Conservation (phyloP, 495 filamentous ascomycete genomes). For the Aspergillus incahuasiensis region DNA sequence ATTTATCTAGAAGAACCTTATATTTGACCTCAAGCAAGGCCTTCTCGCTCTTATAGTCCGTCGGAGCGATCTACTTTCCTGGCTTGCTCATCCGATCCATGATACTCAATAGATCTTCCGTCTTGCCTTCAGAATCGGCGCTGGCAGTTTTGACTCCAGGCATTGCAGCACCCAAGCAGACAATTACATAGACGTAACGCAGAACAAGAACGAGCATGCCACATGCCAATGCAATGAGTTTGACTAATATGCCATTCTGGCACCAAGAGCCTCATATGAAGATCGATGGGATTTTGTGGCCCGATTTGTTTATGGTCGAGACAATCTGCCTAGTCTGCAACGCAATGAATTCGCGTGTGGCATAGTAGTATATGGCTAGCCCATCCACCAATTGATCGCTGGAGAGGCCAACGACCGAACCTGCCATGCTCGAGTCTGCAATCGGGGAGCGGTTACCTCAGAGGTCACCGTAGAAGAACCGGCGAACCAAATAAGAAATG, state of each 20-base stretch:
- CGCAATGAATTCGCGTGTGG: conserved; percentile 93
- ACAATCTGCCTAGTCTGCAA: conserved; percentile 94
- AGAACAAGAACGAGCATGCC: conserved; percentile 89
- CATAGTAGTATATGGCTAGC: conserved; percentile 87
- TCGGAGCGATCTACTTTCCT: conserved; percentile 74
- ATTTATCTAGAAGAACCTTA: conserved; percentile 59
- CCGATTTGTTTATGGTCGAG: conserved; percentile 80
- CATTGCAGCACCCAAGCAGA: conserved; percentile 96
- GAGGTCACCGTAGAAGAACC: conserved; percentile 97
- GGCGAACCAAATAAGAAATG: conserved; percentile 78
- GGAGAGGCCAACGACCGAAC: conserved; percentile 78
- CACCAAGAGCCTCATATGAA: conserved; percentile 99
- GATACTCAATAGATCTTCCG: conserved; percentile 86
- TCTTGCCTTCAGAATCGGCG: conserved; percentile 65
- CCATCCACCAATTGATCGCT: conserved; percentile 80
- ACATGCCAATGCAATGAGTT: conserved; percentile 84
- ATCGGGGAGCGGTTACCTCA: conserved; percentile 95
- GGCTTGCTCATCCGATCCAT: conserved; percentile 97
- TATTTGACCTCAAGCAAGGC: conserved; percentile 82
- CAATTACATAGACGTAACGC: conserved; percentile 88
- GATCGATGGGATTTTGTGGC: conserved; percentile 81
- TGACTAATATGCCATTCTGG: conserved; percentile 88
- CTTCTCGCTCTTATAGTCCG: conserved; percentile 64
- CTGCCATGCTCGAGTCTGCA: conserved; percentile 86
- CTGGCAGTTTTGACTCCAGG: conserved; percentile 92